A percentile compares a stretch with the other conserved stretches of the same genome.
Conservation (phyloP, 768 basidiomycete species). For the Hericium alpestre region DNA sequence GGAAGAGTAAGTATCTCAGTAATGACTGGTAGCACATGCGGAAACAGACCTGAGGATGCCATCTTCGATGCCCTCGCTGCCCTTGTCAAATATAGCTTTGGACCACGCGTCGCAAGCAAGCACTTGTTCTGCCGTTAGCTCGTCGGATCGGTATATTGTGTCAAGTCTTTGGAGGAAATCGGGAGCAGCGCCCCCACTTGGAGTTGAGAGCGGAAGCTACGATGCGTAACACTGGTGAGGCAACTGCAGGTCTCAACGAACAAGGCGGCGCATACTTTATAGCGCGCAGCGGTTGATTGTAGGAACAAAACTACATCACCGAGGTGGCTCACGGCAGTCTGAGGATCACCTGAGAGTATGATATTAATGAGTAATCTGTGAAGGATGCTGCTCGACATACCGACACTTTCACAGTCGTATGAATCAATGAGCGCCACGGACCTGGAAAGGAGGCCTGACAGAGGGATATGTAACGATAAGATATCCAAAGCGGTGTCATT, state of each 20-base stretch:
- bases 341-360: slow-evolving; percentile 56
- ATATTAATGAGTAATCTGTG: too few relatives aligned
- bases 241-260: neutral
- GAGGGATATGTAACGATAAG: slow-evolving; percentile 52
- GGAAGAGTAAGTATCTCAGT: neutral
- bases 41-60: slow-evolving; percentile 35
- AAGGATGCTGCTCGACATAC: slow-evolving; percentile 28
- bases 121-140: slow-evolving; percentile 30
- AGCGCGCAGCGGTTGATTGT: slow-evolving; percentile 56
- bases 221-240: neutral
- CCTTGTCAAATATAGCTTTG: slow-evolving; percentile 67
- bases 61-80: slow-evolving; percentile 78
- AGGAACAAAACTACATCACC: slow-evolving; percentile 72
- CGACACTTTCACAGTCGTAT: slow-evolving; percentile 74
- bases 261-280: slow-evolving; percentile 31
- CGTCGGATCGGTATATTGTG: slow-evolving; percentile 28
- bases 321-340: slow-evolving; percentile 67
- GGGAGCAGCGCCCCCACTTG: slow-evolving; percentile 35
- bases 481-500: slow-evolving; percentile 56
- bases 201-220: slow-evolving; percentile 28
- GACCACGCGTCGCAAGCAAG: slow-evolving; percentile 42
- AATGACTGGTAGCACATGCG: neutral
- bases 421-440: slow-evolving; percentile 53
- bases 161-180: slow-evolving; percentile 43
- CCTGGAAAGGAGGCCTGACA: slow-evolving; percentile 56